Evolutionary conservation across 2,329 filamentous ascomycete genomes (phyloP).

Genomic region (Biscogniauxia sp.): DNA sequence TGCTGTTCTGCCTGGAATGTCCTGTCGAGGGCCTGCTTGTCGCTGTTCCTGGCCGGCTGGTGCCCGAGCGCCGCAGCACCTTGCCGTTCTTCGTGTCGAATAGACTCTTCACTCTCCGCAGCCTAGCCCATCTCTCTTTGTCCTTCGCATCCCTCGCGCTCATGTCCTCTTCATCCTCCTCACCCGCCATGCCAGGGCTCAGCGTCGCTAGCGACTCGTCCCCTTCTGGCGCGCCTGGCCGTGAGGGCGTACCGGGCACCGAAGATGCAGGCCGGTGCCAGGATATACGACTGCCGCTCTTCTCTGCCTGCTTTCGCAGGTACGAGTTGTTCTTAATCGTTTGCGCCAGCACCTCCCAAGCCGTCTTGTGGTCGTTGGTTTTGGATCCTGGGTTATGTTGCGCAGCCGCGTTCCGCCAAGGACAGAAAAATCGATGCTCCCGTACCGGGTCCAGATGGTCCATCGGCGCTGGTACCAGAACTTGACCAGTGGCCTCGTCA

Average conservation of each 20-base stretch:
- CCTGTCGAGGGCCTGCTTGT: slow-evolving; percentile 26
- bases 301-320: slow-evolving; percentile 39
- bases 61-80: slow-evolving; percentile 43
- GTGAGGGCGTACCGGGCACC: slow-evolving; percentile 25
- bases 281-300: slow-evolving; percentile 28
- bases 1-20: slow-evolving; percentile 23
- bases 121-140: slow-evolving; percentile 69
- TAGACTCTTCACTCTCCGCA: slow-evolving; percentile 69
- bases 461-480: slow-evolving; percentile 61
- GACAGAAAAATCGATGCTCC: slow-evolving; percentile 81
- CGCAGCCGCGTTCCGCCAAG: slow-evolving; percentile 66
- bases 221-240: slow-evolving; percentile 16
- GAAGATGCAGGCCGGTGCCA: slow-evolving; percentile 28
- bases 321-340: slow-evolving; percentile 59
- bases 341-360: slow-evolving; percentile 54
- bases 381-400: slow-evolving; percentile 53
- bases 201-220: slow-evolving; percentile 18
- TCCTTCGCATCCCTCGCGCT: slow-evolving; percentile 56
- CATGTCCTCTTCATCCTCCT: slow-evolving; percentile 49
- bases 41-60: slow-evolving; percentile 42
- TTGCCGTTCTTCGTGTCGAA: slow-evolving; percentile 64
- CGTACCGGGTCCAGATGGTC: slow-evolving; percentile 65
- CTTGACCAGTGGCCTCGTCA: slow-evolving; percentile 46
- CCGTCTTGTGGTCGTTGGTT: slow-evolving; percentile 41
- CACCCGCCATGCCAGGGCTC: slow-evolving; percentile 31